These are phyloP conservation scores for Filobasidium uniguttulatum DNA, from an alignment of 1,284 basidiomycete species.

Conservation along the genomic window DNA sequence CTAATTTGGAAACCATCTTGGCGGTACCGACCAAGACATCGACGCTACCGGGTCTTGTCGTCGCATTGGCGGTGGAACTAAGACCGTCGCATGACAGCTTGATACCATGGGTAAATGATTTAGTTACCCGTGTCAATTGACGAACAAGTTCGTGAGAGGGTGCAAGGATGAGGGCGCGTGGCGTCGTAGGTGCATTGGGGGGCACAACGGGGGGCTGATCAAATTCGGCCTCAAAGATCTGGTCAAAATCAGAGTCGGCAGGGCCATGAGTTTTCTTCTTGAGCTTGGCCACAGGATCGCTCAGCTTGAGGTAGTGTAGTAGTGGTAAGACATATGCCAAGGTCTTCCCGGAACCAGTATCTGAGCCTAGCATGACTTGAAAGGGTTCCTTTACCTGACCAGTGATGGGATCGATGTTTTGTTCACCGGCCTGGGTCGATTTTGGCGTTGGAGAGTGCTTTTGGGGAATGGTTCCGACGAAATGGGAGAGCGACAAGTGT, in stretches of 20 bases:
- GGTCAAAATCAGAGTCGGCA: background rate
- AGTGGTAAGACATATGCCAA: constrained; percentile 76
- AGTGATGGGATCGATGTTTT: constrained; percentile 17
- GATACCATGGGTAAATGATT: constrained; percentile 54
- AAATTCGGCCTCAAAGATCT: background rate
- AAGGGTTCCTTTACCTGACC: constrained; percentile 10
- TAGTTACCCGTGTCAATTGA: constrained; percentile 59
- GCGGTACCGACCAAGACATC: constrained; percentile 69
- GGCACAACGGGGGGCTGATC: too few relatives aligned
- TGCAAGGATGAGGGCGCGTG: constrained; percentile 63
- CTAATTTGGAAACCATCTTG: constrained; percentile 36
- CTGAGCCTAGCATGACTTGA: constrained; percentile 59
- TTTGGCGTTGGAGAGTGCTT: too few relatives aligned
- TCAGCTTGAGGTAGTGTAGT: constrained; percentile 57
- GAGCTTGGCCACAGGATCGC: too few relatives aligned
- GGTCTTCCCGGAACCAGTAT: constrained; percentile 80
- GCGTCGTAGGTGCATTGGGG: constrained; percentile 37
- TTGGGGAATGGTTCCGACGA: constrained; percentile 43
- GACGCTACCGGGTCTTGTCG: constrained; percentile 27
- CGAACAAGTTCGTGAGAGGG: constrained; percentile 77
- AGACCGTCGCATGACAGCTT: constrained; percentile 62
- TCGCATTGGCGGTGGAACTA: constrained; percentile 16
- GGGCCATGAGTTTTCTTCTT: background rate
- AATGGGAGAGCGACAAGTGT: constrained; percentile 49
- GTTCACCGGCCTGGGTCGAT: too few relatives aligned